Percentiles rank a stretch among this genome's conserved stretches.
phyloP scores from a whole-genome alignment of 2,329 filamentous ascomycete genomes.

The Ceratocystis variospora region DNA sequence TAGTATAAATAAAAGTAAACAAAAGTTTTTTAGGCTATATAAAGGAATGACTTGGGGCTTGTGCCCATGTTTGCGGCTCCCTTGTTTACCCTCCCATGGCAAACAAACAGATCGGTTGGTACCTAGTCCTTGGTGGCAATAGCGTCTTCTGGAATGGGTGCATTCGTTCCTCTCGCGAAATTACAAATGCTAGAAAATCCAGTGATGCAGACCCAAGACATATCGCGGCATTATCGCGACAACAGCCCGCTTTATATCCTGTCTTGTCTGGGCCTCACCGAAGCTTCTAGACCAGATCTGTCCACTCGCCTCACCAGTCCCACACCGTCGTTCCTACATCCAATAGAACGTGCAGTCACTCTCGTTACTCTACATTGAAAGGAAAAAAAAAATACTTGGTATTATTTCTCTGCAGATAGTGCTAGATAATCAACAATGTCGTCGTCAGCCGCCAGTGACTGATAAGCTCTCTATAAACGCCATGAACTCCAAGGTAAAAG shows the following conservation, averaged over 20 bases:
- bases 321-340: neutral
- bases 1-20: neutral
- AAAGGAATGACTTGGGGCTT: too few relatives aligned
- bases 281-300: neutral
- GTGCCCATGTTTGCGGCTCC: too few relatives aligned
- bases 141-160: neutral
- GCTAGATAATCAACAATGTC: conserved; percentile 1
- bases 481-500: conserved; percentile 9
- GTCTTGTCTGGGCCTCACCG: neutral
- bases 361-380: neutral
- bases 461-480: conserved; percentile 4
- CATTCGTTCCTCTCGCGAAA: neutral
- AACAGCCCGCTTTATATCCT: neutral
- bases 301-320: too few relatives aligned
- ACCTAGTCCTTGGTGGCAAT: too few relatives aligned
- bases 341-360: neutral
- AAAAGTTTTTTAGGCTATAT: too few relatives aligned
- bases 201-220: neutral
- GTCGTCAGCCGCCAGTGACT: neutral
- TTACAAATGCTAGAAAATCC: neutral
- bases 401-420: conserved; percentile 2
- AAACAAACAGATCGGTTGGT: too few relatives aligned
- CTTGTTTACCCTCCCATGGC: too few relatives aligned
- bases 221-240: neutral
- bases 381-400: neutral